These are phyloP conservation scores for Eucalyptus globulus DNA, from an alignment of 345 rosid species.

Conservation along the genomic window DNA sequence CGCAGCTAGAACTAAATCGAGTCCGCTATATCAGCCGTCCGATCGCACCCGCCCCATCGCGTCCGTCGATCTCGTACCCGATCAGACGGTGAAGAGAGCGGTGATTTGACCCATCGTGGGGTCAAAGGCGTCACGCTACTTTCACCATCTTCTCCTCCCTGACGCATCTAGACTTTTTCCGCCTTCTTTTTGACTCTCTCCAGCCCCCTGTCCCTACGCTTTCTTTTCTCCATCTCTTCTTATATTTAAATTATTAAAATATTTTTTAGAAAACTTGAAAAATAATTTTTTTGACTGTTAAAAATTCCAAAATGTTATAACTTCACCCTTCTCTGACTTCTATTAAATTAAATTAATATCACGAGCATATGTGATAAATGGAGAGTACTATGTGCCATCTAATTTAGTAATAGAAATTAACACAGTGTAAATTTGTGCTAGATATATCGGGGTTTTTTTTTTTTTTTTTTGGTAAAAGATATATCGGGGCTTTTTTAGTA, in stretches of 20 bases:
- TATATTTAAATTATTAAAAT: not conserved
- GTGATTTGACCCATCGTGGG: not conserved
- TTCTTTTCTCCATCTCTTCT: not conserved
- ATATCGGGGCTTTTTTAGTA: accelerated
- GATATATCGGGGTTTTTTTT: accelerated
- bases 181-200: not conserved
- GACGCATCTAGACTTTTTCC: not conserved
- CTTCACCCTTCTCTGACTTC: accelerated
- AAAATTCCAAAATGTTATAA: too few relatives aligned
- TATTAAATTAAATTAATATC: too few relatives aligned
- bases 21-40: not conserved
- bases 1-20: too few relatives aligned
- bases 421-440: too few relatives aligned
- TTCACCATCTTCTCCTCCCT: not conserved
- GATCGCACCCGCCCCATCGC: not conserved
- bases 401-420: too few relatives aligned
- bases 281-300: too few relatives aligned
- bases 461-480: too few relatives aligned
- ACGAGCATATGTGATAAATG: too few relatives aligned
- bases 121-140: not conserved
- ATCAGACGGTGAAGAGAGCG: not conserved
- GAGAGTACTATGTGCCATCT: accelerated
- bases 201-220: not conserved
- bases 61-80: not conserved
- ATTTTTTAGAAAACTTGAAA: not conserved